Evolutionary conservation across 1,284 basidiomycete genomes (phyloP), one percentile per base, ranked within the genome.

Genomic region (Cryptococcus sp.): DNA sequence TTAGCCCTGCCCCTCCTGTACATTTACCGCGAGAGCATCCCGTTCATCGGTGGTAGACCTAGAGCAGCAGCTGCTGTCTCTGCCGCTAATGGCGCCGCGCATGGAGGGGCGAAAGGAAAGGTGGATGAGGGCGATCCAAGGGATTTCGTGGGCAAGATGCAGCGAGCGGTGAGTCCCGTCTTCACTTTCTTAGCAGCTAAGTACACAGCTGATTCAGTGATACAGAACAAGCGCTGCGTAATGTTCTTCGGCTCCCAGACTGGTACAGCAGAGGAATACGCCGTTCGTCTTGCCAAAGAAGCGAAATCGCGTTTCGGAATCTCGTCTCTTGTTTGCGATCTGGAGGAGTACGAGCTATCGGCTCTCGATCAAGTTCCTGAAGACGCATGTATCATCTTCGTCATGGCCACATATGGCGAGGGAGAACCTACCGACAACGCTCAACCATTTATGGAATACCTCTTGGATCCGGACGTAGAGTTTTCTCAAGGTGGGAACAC

Each of bases 381-480:
- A 60, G 88, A 94, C 76, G 88, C 84, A 66, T 88, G 87, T 43
- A 91, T 87, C 58, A 69, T 78, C 46, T 98, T 99, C 74, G 92
- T 96, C 70, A 86, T 99, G 85, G 95, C 95, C 23, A 98, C 95
- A 15, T 99, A 99, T 73, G 95, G 95, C 62, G 95, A 99, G 81
- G 95, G 94, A 58, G 95, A 99, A 77, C 96, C 95, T 22, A 99
- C 95, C 19, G 95, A 99, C 79, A 99, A 99, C 74, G 92, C 94
- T n/a, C 91, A 96, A 38, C 86, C 87, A 62, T 85, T 99, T 67
- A 89, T 93, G 86, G 91, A 96, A 76, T 93, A 93, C 79, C 75
- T 99, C 61, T 84, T 87, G 65, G 93, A 95, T 69, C 85, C 89
- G 10, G 85, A 86, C 13, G 91, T 93, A 75, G 87, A 89, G 70